Percentiles rank a stretch among this genome's conserved stretches.
Evolutionary conservation across 768 basidiomycete species (phyloP).

Genomic region (Holtermannia corniformis): DNA sequence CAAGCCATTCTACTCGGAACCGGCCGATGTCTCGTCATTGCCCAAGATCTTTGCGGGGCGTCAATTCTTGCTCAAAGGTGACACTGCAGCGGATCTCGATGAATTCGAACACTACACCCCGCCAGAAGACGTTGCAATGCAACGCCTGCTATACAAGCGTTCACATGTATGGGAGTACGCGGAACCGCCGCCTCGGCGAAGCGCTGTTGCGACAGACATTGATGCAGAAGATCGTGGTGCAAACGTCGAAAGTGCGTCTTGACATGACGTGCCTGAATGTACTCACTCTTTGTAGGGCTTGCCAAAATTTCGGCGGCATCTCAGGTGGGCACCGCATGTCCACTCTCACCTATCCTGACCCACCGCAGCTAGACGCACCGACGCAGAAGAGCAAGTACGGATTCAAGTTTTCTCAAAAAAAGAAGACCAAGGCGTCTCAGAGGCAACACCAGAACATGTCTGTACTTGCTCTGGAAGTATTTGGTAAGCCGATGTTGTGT

Average conservation of each 20-base stretch:
- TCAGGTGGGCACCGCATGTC: conserved; percentile 9
- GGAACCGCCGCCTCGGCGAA: conserved; percentile 52
- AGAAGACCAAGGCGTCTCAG: conserved; percentile 42
- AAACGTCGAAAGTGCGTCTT: conserved; percentile 8
- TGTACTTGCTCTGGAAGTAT: conserved; percentile 70
- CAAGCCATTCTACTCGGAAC: conserved; percentile 69
- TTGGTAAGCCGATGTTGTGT: conserved; percentile 50
- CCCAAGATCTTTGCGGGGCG: conserved; percentile 71
- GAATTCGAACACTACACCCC: conserved; percentile 49
- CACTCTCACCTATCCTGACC: conserved; percentile 20
- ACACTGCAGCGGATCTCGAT: conserved; percentile 51
- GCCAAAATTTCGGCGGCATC: not conserved
- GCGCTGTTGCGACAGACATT: conserved; percentile 53
- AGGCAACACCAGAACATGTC: conserved; percentile 68
- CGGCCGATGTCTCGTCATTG: conserved; percentile 57
- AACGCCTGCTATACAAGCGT: not conserved
- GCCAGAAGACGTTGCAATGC: conserved; percentile 2
- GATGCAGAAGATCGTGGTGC: conserved; percentile 28
- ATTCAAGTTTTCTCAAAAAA: conserved; percentile 52
- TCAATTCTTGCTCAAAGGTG: conserved; percentile 61
- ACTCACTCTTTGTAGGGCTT: not conserved
- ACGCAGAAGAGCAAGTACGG: conserved; percentile 68
- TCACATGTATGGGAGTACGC: conserved; percentile 73
- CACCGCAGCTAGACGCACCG: conserved; percentile 44
- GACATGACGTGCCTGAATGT: not conserved